Evolutionary conservation across 1,139 yeast genomes (phyloP).

Genomic region (Meyerozyma smithsonii): DNA sequence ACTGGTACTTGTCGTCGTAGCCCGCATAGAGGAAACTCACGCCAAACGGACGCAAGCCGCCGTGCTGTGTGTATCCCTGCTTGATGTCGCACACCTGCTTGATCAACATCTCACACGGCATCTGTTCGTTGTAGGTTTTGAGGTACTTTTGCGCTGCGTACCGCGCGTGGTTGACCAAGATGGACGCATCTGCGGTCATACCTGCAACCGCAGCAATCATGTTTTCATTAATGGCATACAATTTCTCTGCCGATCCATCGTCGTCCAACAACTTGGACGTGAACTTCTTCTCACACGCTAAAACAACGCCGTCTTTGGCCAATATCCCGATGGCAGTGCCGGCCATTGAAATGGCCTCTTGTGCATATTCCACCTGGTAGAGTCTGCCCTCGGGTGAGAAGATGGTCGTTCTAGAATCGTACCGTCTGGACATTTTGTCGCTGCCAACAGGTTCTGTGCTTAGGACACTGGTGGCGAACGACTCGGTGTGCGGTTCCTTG

Average conservation of each 20-base stretch:
- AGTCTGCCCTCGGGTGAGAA: conserved; percentile 98
- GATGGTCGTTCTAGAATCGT: conserved; percentile 96
- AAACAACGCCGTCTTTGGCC: conserved; percentile 87
- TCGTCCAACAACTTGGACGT: conserved; percentile 89
- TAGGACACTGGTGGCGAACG: conserved; percentile 1
- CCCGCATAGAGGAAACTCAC: conserved; percentile 97
- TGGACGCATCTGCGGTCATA: conserved; percentile 94
- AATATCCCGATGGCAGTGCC: conserved; percentile 97
- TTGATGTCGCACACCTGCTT: conserved; percentile 87
- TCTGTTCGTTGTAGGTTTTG: conserved; percentile 82
- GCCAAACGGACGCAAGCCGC: conserved; percentile 98
- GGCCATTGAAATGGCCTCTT: conserved; percentile 96
- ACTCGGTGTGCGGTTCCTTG: neutral
- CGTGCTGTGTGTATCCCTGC: conserved; percentile 98
- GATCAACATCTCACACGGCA: conserved; percentile 87
- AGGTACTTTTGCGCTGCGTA: conserved; percentile 78
- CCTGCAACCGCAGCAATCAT: conserved; percentile 97
- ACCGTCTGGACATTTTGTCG: conserved; percentile 42
- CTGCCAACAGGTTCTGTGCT: neutral
- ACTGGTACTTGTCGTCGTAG: conserved; percentile 82
- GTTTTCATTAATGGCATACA: conserved; percentile 73
- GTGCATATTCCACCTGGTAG: conserved; percentile 93
- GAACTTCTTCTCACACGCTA: conserved; percentile 94
- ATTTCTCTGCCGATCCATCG: conserved; percentile 89
- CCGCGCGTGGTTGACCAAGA: conserved; percentile 85